Evolutionary conservation across 1,139 yeast species (phyloP).

Genomic region (Suhomyces bolitotheri): DNA sequence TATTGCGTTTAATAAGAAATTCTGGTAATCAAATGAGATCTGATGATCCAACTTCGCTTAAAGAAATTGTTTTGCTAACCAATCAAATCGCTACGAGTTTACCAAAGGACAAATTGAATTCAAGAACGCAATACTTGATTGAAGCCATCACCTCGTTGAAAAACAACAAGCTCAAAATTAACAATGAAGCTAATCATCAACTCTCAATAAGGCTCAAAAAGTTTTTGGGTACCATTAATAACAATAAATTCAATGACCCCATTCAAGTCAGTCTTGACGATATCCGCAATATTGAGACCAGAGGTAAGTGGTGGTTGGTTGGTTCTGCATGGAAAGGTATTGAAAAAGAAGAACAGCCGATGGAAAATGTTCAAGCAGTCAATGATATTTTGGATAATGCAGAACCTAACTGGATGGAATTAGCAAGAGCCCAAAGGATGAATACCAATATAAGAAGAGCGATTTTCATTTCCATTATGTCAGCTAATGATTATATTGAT

Average conservation of each 20-base stretch:
- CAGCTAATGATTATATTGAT: conserved; percentile 89
- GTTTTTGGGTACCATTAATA: conserved; percentile 53
- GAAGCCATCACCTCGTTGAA: conserved; percentile 85
- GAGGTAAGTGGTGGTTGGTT: conserved; percentile 98
- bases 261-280: conserved; percentile 83
- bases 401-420: conserved; percentile 85
- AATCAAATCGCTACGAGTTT: conserved; percentile 27
- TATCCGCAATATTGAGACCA: conserved; percentile 68
- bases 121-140: conserved; percentile 79
- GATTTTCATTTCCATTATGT: conserved; percentile 89
- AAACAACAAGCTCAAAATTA: conserved; percentile 72
- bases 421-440: conserved; percentile 87
- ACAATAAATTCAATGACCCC: conserved; percentile 62
- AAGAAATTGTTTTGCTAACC: conserved; percentile 71
- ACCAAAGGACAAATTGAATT: conserved; percentile 35
- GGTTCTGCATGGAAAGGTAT: conserved; percentile 95
- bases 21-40: conserved; percentile 84
- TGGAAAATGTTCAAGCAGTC: conserved; percentile 35
- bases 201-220: conserved; percentile 66
- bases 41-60: conserved; percentile 86
- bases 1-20: conserved; percentile 68
- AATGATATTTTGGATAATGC: conserved; percentile 63
- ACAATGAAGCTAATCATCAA: conserved; percentile 48
- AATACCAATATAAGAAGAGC: conserved; percentile 95
- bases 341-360: conserved; percentile 26